A percentile compares a stretch with the other conserved stretches of the same genome.
These are phyloP conservation scores for Penicillium ochrochloron DNA, from an alignment of 495 filamentous ascomycete genomes.

Conservation along the genomic window DNA sequence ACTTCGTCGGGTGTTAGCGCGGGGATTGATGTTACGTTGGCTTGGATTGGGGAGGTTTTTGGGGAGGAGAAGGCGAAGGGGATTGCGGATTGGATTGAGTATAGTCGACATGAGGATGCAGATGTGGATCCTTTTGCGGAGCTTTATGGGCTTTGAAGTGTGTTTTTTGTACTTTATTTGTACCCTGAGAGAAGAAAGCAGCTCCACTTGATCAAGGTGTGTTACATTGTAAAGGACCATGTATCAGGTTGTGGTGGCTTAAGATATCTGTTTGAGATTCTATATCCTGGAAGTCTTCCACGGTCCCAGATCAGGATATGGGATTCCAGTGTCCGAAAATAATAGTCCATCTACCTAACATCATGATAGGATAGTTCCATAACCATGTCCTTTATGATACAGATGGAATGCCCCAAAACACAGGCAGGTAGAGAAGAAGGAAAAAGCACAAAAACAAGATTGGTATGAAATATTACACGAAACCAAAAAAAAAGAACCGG, in stretches of 20 bases:
- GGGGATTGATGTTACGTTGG: conserved; percentile 65
- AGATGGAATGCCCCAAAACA: not conserved
- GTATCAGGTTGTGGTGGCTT: not conserved
- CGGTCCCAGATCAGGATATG: not conserved
- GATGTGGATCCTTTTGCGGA: conserved; percentile 31
- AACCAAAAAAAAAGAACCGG: conserved; percentile 19
- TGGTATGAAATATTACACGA: conserved; percentile 32
- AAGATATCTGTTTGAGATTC: not conserved
- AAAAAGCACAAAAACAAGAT: conserved; percentile 4
- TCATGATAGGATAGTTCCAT: not conserved
- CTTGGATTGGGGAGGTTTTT: conserved; percentile 32
- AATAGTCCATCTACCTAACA: not conserved
- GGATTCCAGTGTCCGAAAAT: not conserved
- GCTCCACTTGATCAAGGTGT: not conserved
- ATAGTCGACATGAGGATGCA: conserved; percentile 25
- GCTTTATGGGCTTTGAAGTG: conserved; percentile 20
- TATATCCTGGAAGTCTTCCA: not conserved
- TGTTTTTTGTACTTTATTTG: not conserved
- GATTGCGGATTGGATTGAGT: conserved; percentile 25
- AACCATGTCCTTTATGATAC: conserved; percentile 1
- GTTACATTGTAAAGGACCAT: not conserved
- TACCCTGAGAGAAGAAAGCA: not conserved
- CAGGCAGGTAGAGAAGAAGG: not conserved
- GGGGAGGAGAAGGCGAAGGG: conserved; percentile 20
- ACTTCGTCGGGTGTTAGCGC: conserved; percentile 63